Evolutionary conservation across 768 basidiomycete species (phyloP), one percentile per base, ranked within the genome.

Genomic region (Gloeopeniophorella convolvens): DNA sequence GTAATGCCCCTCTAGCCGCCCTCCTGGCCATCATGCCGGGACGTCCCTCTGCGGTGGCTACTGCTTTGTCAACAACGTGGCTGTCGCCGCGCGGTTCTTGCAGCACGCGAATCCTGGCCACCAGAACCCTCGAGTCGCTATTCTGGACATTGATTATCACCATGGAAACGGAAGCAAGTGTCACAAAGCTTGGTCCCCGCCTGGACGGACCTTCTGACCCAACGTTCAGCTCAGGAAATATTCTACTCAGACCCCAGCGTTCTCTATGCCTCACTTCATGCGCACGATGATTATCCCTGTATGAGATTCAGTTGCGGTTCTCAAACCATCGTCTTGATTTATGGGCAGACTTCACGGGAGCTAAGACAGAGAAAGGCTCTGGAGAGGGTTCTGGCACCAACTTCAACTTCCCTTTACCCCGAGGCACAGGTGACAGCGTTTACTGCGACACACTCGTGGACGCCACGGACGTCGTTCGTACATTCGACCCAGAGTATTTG

Each of bases 61-160:
- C 48, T 68, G 68, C 52, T 68, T 60, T 54, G 36, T 69, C 42
- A 65, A 65, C 41, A 67, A 67, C 20, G 62, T 58, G 12, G 64
- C 65, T 8, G 61, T 68, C 42, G 65, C 67, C 1, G 61, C 64
- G n/a, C 60, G 60, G 8, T 61, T 55, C 36, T 56, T 65, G 8
- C 65, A 66, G 32, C 20, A 48, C 18, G 18, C 34, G 23, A 16
- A 30, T 27, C 16, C 23, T 12, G 26, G 16, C 1, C 18, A 20
- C 3, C 21, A 31, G 11, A 24, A 37, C 12, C 20, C n/a, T 13
- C 34, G 5, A 8, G 42, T 58, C 15, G 67, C 66, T 7, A 65
- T 69, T 28, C 60, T 68, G 26, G 67, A 70, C 51, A 58, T 70
- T 28, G 68, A 70, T 44, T 70, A 67, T 48, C 68, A 69, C 32